These are phyloP conservation scores for Maudiozyma humilis DNA, from an alignment of 1,139 yeast genomes.

Conservation along the genomic window DNA sequence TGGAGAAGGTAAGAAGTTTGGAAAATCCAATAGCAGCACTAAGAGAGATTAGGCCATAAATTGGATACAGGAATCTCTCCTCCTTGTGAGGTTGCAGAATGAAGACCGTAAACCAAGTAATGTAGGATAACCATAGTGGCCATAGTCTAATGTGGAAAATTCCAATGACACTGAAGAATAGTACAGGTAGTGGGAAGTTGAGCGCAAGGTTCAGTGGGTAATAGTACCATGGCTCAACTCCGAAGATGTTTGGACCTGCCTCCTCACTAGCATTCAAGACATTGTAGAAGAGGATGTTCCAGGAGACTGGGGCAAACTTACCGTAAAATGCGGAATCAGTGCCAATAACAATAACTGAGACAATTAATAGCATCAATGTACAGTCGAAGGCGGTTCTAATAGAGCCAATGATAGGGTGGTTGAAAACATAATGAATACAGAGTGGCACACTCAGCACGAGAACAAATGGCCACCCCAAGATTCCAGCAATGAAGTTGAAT, in stretches of 20 bases:
- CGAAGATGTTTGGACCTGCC: constrained; percentile 85
- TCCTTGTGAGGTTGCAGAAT: constrained; percentile 82
- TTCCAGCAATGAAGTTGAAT: constrained; percentile 57
- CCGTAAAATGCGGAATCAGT: constrained; percentile 63
- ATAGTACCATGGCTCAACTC: constrained; percentile 75
- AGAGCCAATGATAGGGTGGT: constrained; percentile 25
- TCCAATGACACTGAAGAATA: constrained; percentile 28
- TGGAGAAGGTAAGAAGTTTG: constrained; percentile 23
- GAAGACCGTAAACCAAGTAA: constrained; percentile 63
- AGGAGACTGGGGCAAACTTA: constrained; percentile 60
- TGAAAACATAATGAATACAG: constrained; percentile 29
- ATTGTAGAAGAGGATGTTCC: constrained; percentile 76
- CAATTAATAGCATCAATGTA: constrained; percentile 27
- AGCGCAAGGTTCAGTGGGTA: constrained; percentile 61
- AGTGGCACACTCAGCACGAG: constrained; percentile 58
- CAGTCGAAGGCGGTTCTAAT: constrained; percentile 31
- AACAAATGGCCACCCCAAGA: constrained; percentile 90
- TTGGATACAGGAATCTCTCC: constrained; percentile 82
- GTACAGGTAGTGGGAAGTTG: constrained; percentile 50
- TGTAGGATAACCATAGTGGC: constrained; percentile 39
- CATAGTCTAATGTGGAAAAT: constrained; percentile 23
- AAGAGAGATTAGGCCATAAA: constrained; percentile 60
- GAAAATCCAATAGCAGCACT: constrained; percentile 51
- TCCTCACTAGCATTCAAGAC: constrained; percentile 63
- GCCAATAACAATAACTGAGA: constrained; percentile 35